Evolutionary conservation across 192 early-diverging fungal genomes (phyloP).

Genomic region (Dissophora globulifera): DNA sequence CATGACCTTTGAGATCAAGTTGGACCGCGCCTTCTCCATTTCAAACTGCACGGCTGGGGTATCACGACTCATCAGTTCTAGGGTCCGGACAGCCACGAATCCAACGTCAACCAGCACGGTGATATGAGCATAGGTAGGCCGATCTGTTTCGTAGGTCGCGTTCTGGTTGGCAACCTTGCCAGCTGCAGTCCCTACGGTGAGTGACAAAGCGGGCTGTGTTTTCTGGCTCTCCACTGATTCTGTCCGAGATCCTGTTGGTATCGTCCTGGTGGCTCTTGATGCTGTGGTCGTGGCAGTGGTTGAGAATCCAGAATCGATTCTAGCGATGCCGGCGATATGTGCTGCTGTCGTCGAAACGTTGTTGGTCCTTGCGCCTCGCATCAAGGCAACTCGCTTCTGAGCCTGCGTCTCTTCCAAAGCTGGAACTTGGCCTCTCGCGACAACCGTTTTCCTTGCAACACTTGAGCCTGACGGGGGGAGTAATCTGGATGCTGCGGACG

Average conservation of each 20-base stretch:
- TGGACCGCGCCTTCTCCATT: constrained; percentile 63
- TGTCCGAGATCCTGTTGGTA: background rate
- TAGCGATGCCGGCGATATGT: background rate
- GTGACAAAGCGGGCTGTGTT: too few species aligned
- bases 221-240: too few species aligned
- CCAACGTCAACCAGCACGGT: constrained; percentile 40
- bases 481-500: background rate
- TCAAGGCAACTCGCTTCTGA: background rate
- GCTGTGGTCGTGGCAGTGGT: background rate
- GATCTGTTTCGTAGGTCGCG: constrained; percentile 19
- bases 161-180: background rate
- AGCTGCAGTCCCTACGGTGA: too few species aligned
- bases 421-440: too few species aligned
- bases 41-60: constrained; percentile 41
- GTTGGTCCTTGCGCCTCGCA: background rate
- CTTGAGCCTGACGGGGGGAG: too few species aligned
- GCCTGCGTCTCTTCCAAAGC: too few species aligned
- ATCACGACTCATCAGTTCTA: constrained; percentile 12
- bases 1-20: constrained; percentile 61
- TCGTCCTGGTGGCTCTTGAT: too few species aligned
- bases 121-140: constrained; percentile 28
- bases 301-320: background rate
- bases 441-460: too few species aligned
- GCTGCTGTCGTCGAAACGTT: background rate
- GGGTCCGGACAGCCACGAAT: constrained; percentile 13